Percentiles rank a stretch among this genome's conserved stretches.
Evolutionary conservation across 768 basidiomycete genomes (phyloP).

Genomic region (Russula brevipes): DNA sequence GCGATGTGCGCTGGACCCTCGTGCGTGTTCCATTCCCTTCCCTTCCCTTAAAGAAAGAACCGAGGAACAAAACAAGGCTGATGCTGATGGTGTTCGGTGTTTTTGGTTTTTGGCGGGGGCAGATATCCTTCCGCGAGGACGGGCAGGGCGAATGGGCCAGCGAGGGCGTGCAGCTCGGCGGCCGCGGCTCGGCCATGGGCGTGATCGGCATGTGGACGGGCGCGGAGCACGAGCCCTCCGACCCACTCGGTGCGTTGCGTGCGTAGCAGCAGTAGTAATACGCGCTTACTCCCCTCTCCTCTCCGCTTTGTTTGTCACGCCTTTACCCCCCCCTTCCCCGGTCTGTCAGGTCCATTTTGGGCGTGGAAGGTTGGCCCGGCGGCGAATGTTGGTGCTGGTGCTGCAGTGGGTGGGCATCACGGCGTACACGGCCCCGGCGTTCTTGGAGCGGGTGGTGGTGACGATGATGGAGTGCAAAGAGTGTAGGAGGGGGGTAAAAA

Average conservation of each 20-base stretch:
- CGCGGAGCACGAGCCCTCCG: slow-evolving; percentile 40
- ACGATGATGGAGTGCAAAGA: no score
- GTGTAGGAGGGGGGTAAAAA: no score
- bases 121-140: slow-evolving; percentile 30
- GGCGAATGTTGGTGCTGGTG: background rate
- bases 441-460: background rate
- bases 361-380: slow-evolving; percentile 37
- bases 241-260: slow-evolving; percentile 39
- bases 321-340: background rate
- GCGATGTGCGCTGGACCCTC: slow-evolving; percentile 48
- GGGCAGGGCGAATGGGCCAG: slow-evolving; percentile 44
- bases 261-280: no score
- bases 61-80: no score
- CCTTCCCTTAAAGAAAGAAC: background rate
- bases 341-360: slow-evolving; percentile 39
- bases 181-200: slow-evolving; percentile 48
- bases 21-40: slow-evolving; percentile 34
- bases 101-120: no score
- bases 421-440: background rate
- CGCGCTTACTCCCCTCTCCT: no score
- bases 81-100: no score
- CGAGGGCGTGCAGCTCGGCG: slow-evolving; percentile 55
- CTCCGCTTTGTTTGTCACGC: no score
- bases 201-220: slow-evolving; percentile 55
- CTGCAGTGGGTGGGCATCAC: no score